These are phyloP conservation scores for Coniochaeta hoffmannii DNA, from an alignment of 2,329 filamentous ascomycete genomes.

Conservation along the genomic window DNA sequence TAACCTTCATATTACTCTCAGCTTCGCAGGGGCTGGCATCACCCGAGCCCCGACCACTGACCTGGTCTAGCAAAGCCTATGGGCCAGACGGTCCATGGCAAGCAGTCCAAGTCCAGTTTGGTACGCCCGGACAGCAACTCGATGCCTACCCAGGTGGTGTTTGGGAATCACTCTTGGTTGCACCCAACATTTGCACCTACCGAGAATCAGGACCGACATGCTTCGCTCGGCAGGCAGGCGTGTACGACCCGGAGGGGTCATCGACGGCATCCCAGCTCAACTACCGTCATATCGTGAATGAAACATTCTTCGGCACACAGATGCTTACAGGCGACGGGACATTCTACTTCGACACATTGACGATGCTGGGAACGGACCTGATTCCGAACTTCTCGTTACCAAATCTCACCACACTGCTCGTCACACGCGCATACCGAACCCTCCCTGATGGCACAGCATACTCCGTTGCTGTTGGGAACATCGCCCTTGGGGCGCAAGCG, in stretches of 20 bases:
- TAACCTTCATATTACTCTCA: neutral
- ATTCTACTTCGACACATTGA: neutral
- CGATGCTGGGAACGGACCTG: neutral
- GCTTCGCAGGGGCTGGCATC: neutral
- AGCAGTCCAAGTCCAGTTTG: slow-evolving; percentile 5
- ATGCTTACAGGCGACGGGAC: neutral
- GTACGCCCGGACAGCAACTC: slow-evolving; percentile 4
- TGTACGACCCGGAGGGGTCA: neutral
- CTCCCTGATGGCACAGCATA: slow-evolving; percentile 5
- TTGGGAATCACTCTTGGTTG: neutral
- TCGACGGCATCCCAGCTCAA: neutral
- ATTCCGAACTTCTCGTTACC: slow-evolving; percentile 3
- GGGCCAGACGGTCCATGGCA: slow-evolving; percentile 15
- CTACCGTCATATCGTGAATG: neutral
- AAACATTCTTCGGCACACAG: neutral
- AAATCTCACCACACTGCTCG: neutral
- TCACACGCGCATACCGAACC: neutral
- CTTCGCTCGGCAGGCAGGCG: neutral
- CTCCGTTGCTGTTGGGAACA: slow-evolving; percentile 3
- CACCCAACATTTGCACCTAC: neutral
- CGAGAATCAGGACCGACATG: neutral
- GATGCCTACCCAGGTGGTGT: slow-evolving; percentile 4
- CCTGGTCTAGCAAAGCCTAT: neutral
- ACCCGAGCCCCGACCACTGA: neutral
- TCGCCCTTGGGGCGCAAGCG: slow-evolving; percentile 5